Evolutionary conservation across 1,139 yeast species (phyloP).

Genomic region (Saccharomyces pastorianus): DNA sequence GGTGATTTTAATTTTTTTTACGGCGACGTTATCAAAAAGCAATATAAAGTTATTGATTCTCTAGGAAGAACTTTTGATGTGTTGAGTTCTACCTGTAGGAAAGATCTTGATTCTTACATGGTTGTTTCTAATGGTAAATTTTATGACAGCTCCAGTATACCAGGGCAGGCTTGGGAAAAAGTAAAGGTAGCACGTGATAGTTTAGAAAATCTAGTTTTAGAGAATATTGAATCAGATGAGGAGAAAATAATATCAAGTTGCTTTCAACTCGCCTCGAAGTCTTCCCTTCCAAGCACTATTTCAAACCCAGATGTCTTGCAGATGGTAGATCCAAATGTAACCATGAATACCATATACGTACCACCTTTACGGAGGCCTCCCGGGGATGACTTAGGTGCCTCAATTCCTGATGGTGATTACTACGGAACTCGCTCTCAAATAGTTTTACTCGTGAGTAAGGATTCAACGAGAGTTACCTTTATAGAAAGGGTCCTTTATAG

Average conservation of each 20-base stretch:
- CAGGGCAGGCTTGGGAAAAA: slow-evolving; percentile 65
- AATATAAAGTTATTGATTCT: slow-evolving; percentile 29
- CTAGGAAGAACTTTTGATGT: slow-evolving; percentile 36
- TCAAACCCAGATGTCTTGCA: neutral
- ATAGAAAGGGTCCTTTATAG: slow-evolving; percentile 39
- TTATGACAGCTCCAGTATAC: slow-evolving; percentile 39
- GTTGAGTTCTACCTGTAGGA: slow-evolving; percentile 37
- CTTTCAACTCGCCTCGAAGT: slow-evolving; percentile 47
- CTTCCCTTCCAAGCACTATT: slow-evolving; percentile 18
- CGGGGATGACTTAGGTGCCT: slow-evolving; percentile 31
- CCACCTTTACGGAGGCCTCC: slow-evolving; percentile 45
- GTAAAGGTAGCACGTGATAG: slow-evolving; percentile 45
- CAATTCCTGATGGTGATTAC: slow-evolving; percentile 39
- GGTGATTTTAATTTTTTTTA: slow-evolving; percentile 83
- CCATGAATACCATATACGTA: slow-evolving; percentile 56
- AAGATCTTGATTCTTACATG: slow-evolving; percentile 15
- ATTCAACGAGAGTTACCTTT: slow-evolving; percentile 39
- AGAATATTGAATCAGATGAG: slow-evolving; percentile 24
- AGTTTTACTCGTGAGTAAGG: slow-evolving; percentile 50
- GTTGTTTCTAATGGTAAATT: slow-evolving; percentile 32
- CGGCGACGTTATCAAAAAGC: slow-evolving; percentile 46
- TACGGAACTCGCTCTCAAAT: slow-evolving; percentile 94
- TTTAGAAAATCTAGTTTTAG: slow-evolving; percentile 36
- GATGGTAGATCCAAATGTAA: slow-evolving; percentile 34
- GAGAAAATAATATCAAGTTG: slow-evolving; percentile 43